Conservation (phyloP, 164 flowering plant species). For the Echeveria elegans region DNA sequence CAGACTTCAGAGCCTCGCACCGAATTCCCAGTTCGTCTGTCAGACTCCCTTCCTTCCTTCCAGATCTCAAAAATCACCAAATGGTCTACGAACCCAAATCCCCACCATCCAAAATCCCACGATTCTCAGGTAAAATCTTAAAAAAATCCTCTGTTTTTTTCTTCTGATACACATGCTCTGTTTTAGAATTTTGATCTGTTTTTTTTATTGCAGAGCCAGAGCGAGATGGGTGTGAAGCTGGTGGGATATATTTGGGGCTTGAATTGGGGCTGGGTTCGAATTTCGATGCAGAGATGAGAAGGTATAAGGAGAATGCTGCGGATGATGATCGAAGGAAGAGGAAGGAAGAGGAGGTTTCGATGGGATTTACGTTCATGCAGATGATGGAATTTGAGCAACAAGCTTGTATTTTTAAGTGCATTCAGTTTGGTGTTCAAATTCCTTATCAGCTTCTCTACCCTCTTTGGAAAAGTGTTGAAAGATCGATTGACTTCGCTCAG, state of each 20-base stretch:
- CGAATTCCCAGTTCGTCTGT: background rate
- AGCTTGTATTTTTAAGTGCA: slow-evolving; percentile 35
- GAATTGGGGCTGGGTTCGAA: background rate
- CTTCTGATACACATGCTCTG: background rate
- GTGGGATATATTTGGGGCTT: background rate
- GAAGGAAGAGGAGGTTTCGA: background rate
- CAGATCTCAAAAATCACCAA: background rate
- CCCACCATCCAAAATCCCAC: background rate
- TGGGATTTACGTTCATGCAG: slow-evolving; percentile 44
- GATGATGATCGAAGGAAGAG: background rate
- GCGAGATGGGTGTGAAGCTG: background rate
- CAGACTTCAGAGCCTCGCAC: background rate
- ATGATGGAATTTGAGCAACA: slow-evolving; percentile 47
- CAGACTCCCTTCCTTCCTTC: background rate
- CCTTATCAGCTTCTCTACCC: slow-evolving; percentile 46
- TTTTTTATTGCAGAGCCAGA: background rate
- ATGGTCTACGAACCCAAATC: slow-evolving; percentile 2
- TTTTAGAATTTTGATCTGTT: background rate
- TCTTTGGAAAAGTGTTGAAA: slow-evolving; percentile 39
- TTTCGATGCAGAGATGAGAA: background rate
- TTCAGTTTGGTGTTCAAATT: slow-evolving; percentile 37
- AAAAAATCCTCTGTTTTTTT: background rate
- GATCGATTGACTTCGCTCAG: slow-evolving; percentile 16
- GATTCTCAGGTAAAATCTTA: background rate
- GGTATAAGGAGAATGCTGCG: background rate